Conservation (phyloP, 768 basidiomycete genomes). For the Auricularia auricula-judae region DNA sequence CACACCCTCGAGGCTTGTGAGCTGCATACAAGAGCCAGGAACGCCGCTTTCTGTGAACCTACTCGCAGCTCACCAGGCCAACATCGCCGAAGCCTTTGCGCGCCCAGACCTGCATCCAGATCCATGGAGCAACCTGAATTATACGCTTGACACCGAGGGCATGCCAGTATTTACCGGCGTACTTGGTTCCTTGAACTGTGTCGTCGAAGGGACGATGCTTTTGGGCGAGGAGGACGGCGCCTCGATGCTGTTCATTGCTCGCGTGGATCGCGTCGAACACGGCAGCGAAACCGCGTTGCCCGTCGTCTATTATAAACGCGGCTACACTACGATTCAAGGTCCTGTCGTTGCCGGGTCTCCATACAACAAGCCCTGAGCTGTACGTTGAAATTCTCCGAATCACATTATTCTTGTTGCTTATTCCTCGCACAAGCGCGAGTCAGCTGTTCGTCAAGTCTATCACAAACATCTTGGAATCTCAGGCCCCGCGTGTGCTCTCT, state of each 20-base stretch:
- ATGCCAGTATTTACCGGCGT: conserved; percentile 47
- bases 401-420: too few species aligned
- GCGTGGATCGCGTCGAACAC: conserved; percentile 55
- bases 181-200: conserved; percentile 66
- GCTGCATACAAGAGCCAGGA: conserved; percentile 31
- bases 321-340: conserved; percentile 40
- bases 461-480: too few species aligned
- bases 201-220: conserved; percentile 51
- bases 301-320: conserved; percentile 51
- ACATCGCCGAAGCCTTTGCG: conserved; percentile 59
- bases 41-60: conserved; percentile 59
- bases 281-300: conserved; percentile 32
- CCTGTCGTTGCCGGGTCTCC: conserved; percentile 6
- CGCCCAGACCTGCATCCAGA: conserved; percentile 54
- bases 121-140: conserved; percentile 34
- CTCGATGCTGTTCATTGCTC: conserved; percentile 74
- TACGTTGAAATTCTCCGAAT: neutral
- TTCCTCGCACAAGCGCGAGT: too few species aligned
- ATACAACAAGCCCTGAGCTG: neutral
- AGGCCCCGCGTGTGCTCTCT: too few species aligned
- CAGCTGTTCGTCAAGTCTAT: too few species aligned
- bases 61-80: conserved; percentile 55
- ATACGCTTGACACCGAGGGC: conserved; percentile 36
- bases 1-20: conserved; percentile 81
- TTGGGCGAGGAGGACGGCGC: conserved; percentile 23